A percentile compares a stretch with the other conserved stretches of the same genome.
These are phyloP conservation scores for Paspalum vaginatum DNA, from an alignment of 176 grass and related monocot species.

Conservation along the genomic window DNA sequence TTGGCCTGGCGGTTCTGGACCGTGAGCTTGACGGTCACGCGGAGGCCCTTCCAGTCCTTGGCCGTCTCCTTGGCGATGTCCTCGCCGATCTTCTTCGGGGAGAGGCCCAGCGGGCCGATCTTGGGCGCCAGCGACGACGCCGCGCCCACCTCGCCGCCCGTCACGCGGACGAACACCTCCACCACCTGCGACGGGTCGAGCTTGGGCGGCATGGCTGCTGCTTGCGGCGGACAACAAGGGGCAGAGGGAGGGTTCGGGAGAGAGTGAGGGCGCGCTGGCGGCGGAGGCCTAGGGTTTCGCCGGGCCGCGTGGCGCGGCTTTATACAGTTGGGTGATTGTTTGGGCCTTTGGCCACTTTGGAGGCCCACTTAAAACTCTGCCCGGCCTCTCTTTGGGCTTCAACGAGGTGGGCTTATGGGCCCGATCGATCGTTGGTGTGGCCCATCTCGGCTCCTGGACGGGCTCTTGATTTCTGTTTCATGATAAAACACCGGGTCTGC, in stretches of 20 bases:
- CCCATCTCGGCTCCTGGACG: neutral
- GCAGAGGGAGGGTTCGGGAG: neutral
- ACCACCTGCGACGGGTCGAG: constrained; percentile 84
- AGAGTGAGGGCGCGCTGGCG: neutral
- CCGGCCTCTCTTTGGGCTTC: neutral
- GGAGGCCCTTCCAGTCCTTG: constrained; percentile 95
- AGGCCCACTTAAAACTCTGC: neutral
- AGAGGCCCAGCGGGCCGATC: constrained; percentile 90
- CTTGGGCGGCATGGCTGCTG: constrained; percentile 75
- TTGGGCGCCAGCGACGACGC: constrained; percentile 86
- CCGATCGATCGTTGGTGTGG: neutral
- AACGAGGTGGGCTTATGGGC: neutral
- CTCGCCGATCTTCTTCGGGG: constrained; percentile 96
- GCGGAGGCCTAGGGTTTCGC: neutral
- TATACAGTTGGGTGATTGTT: neutral
- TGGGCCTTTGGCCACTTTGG: neutral
- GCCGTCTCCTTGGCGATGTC: constrained; percentile 98
- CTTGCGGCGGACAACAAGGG: neutral
- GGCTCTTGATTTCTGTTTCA: no score
- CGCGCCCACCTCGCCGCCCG: constrained; percentile 88
- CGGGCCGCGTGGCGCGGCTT: neutral
- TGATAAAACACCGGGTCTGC: no score
- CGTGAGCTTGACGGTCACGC: constrained; percentile 93
- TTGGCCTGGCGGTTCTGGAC: constrained; percentile 94
- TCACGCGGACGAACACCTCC: constrained; percentile 87